Base-by-base conservation (phyloP, 176 grass and related monocot species). In the Secale cereale region DNA sequence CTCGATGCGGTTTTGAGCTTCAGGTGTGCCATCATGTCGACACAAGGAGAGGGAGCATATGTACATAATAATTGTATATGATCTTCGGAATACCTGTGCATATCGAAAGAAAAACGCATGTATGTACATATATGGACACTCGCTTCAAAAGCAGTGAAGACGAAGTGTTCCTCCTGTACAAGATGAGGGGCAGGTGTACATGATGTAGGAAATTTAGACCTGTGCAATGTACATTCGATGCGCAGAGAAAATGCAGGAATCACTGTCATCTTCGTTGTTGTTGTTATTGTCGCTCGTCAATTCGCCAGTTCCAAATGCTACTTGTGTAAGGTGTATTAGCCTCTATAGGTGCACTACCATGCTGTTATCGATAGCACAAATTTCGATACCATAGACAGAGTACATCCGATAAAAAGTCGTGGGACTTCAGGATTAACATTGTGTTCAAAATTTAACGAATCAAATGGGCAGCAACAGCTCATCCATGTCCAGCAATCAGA, bases 131-230 rank as follows among this genome's bases (percentile, higher is more conserved):
- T 14, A 64, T 26, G 10, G 62, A 76, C 61, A 86, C 83, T 86
- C 30, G 52, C 76, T 77, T 89, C 39, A 33, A 3, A 79, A 70
- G 50, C 4, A 4, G 29, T n/a, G 83, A 86, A 86, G 83, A 86
- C 36, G 23, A 43, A 82, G 72, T 74, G 82, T 33, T 0, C 15
- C 32, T 74, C 1, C 10, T 56, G 69, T 10, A 74, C 20, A 79
- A 14, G 35, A 59, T 28, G 0, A 20, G 30, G n/a, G 57, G 36
- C 35, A 17, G 4, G 26, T 33, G 31, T 33, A 32, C 63, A 43
- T 29, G 22, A 40, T 29, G n/a, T 70, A 80, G 33, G 56, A 74
- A 80, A 22, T 20, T 5, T 7, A 52, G 62, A 48, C 15, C 8
- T 63, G 39, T 62, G 19, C 26, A 62, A 19, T 86, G 10, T 31